Percentiles rank a stretch among this genome's conserved stretches.
These are phyloP conservation scores for Corylus avellana DNA, from an alignment of 306 rosid genomes.

Conservation along the genomic window DNA sequence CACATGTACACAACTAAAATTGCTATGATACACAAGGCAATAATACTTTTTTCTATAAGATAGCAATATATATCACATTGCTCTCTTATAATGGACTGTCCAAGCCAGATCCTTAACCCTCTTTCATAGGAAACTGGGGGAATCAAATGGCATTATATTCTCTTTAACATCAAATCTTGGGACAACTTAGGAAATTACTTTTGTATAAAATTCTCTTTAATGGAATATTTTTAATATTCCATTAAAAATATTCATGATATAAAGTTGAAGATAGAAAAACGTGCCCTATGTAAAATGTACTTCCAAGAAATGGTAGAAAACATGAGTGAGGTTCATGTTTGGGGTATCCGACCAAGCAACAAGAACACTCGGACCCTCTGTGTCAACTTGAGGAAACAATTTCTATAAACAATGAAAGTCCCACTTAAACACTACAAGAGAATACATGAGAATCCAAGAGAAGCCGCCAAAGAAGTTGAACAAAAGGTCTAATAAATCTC, in stretches of 20 bases:
- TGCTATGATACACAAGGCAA: not conserved
- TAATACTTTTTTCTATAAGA: not conserved
- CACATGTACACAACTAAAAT: not conserved
- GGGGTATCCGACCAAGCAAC: not conserved
- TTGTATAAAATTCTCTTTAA: not conserved
- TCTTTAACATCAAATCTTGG: not conserved
- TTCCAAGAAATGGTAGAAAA: not conserved
- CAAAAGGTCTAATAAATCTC: not conserved
- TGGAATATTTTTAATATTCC: not conserved
- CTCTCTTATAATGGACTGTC: not conserved
- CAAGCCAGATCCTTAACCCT: not conserved
- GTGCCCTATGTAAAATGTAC: no score
- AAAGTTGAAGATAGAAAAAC: no score
- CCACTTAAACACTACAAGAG: not conserved
- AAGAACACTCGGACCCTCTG: not conserved
- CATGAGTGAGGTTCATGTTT: not conserved
- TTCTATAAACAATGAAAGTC: not conserved
- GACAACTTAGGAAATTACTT: not conserved
- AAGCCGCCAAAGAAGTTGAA: not conserved
- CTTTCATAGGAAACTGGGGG: no score
- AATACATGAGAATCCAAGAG: not conserved
- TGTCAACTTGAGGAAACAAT: not conserved
- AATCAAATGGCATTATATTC: not conserved
- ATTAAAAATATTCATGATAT: not conserved
- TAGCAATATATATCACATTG: not conserved